These are phyloP conservation scores for Pichia norvegensis DNA, from an alignment of 1,139 yeast genomes.

Conservation along the genomic window DNA sequence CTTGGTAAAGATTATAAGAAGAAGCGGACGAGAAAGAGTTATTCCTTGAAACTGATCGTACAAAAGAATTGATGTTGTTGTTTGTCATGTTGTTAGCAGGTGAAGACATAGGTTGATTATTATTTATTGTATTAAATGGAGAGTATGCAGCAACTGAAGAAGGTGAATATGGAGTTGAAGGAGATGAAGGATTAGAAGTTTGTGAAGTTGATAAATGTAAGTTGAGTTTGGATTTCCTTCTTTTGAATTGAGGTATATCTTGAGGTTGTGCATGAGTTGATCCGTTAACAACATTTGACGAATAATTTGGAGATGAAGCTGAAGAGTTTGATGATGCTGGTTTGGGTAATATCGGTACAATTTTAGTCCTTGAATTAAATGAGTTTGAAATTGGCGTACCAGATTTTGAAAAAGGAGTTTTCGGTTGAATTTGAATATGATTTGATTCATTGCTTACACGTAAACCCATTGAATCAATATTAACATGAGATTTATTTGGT, in stretches of 20 bases:
- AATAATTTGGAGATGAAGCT: conserved; percentile 18
- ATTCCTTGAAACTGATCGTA: conserved; percentile 21
- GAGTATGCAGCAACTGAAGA: conserved; percentile 12
- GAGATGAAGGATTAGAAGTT: conserved; percentile 13
- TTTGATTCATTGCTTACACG: conserved; percentile 1
- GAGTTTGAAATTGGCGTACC: neutral
- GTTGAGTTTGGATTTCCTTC: conserved; percentile 23
- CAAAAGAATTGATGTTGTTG: conserved; percentile 8
- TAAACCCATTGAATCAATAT: neutral
- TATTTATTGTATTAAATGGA: conserved; percentile 7
- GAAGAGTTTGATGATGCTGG: conserved; percentile 20
- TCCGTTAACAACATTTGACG: conserved; percentile 12
- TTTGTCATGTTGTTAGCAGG: conserved; percentile 15
- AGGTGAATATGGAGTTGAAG: conserved; percentile 12
- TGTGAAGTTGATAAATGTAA: conserved; percentile 15
- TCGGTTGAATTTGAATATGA: neutral
- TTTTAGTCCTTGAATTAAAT: conserved; percentile 18
- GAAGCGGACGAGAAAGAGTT: conserved; percentile 21
- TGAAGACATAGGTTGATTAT: conserved; percentile 2
- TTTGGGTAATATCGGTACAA: conserved; percentile 30
- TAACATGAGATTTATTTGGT: conserved; percentile 12
- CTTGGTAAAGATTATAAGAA: conserved; percentile 24
- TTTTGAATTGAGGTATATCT: conserved; percentile 26
- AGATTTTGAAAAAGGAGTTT: neutral
- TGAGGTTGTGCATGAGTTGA: conserved; percentile 24